Percentiles rank a stretch among this genome's conserved stretches.
Conservation (phyloP, 805 yeast genomes). For the Candida andamanensis region DNA sequence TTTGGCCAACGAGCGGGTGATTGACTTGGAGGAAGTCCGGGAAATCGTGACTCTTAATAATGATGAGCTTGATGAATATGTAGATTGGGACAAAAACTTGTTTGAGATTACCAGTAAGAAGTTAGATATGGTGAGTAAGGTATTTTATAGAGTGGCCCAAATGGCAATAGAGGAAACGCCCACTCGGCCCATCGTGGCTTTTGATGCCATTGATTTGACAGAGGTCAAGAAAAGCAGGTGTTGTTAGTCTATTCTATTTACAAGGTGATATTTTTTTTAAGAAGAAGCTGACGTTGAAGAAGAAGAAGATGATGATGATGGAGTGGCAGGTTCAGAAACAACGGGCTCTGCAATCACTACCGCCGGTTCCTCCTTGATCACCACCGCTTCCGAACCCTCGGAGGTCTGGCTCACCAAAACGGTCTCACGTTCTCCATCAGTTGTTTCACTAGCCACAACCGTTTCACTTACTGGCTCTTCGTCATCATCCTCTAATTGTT, state of each 20-base stretch:
- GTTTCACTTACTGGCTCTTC: constrained; percentile 17
- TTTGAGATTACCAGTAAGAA: constrained; percentile 29
- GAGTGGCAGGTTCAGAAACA: neutral
- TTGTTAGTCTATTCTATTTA: constrained; percentile 4
- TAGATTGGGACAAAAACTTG: constrained; percentile 32
- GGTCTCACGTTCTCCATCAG: too few species aligned
- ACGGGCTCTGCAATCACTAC: constrained; percentile 1
- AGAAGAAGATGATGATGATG: too few species aligned
- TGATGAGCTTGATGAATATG: constrained; percentile 18
- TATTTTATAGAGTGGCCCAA: constrained; percentile 34
- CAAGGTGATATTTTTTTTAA: too few species aligned
- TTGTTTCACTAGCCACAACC: too few species aligned
- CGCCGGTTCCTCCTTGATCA: neutral
- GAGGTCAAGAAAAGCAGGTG: constrained; percentile 2
- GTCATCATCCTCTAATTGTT: constrained; percentile 80
- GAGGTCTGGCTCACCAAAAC: constrained; percentile 1
- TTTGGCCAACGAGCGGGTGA: constrained; percentile 25
- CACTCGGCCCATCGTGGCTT: constrained; percentile 18
- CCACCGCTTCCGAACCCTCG: constrained; percentile 1
- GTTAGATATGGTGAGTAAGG: constrained; percentile 24
- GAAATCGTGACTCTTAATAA: constrained; percentile 23
- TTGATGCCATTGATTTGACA: constrained; percentile 26
- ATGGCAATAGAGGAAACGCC: constrained; percentile 21
- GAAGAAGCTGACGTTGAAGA: too few species aligned
- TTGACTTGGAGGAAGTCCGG: constrained; percentile 31